Percentiles rank a stretch among this genome's conserved stretches.
Conservation (phyloP, 2,329 filamentous ascomycete genomes). For the Berkeleyomyces basicola region DNA sequence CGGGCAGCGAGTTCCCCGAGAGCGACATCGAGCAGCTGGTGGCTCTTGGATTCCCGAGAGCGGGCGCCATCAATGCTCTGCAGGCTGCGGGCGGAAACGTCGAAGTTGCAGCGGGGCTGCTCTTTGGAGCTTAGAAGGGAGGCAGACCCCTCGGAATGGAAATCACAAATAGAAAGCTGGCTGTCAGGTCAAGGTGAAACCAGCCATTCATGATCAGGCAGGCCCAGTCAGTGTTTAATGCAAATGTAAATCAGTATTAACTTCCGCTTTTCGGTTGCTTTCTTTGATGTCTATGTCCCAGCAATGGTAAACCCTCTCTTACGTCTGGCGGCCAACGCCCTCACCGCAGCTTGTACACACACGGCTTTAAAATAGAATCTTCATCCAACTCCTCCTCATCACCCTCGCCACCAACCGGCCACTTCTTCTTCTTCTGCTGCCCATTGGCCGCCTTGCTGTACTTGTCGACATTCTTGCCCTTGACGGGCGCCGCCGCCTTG, state of each 20-base stretch:
- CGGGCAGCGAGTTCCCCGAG: slow-evolving; percentile 30
- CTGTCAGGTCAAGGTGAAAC: neutral
- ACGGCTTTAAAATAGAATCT: slow-evolving; percentile 63
- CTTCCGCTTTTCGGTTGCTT: neutral
- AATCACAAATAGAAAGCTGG: no score
- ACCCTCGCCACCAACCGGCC: slow-evolving; percentile 31
- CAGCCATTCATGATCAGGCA: neutral
- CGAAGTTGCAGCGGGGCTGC: slow-evolving; percentile 68
- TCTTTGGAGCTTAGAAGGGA: slow-evolving; percentile 38
- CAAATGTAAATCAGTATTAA: neutral
- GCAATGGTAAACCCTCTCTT: neutral
- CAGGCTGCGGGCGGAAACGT: slow-evolving; percentile 73
- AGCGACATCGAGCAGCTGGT: slow-evolving; percentile 61
- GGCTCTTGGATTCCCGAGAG: slow-evolving; percentile 58
- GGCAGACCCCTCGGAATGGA: neutral
- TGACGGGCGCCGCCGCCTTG: slow-evolving; percentile 59
- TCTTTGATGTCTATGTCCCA: neutral
- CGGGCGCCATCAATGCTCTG: slow-evolving; percentile 64
- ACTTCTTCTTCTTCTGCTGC: slow-evolving; percentile 35
- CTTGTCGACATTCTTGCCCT: slow-evolving; percentile 52
- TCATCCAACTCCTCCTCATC: slow-evolving; percentile 48
- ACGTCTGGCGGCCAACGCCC: no score
- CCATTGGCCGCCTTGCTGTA: slow-evolving; percentile 40
- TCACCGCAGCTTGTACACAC: slow-evolving; percentile 82
- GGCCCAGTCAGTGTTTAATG: neutral